Evolutionary conservation across 768 basidiomycete genomes (phyloP).

Genomic region (Leccinum pellstonianum): DNA sequence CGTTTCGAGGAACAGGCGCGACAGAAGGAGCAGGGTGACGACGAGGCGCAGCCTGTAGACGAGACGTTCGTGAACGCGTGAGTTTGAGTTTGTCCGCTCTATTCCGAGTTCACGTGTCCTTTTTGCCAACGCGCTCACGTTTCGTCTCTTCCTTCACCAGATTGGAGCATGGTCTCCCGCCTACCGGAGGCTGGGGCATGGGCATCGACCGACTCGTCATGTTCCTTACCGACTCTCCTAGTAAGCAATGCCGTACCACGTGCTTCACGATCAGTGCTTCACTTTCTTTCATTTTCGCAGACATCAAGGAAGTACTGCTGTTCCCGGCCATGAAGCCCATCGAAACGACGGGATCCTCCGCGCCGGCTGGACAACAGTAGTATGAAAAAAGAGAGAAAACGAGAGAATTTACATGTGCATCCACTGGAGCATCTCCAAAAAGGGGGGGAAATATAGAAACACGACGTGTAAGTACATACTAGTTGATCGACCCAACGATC

Average conservation of each 20-base stretch:
- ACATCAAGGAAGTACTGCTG: slow-evolving; percentile 94
- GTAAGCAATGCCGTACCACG: slow-evolving; percentile 40
- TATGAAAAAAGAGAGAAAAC: not conserved
- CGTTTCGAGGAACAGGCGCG: slow-evolving; percentile 93
- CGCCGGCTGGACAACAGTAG: slow-evolving; percentile 26
- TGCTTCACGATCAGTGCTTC: not conserved
- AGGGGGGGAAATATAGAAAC: not conserved
- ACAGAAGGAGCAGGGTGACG: slow-evolving; percentile 97
- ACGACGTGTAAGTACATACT: not conserved
- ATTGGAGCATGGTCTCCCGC: slow-evolving; percentile 95
- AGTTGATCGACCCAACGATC: not conserved
- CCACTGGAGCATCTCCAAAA: not conserved
- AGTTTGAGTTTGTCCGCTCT: not conserved
- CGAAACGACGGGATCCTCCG: slow-evolving; percentile 41
- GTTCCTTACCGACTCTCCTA: slow-evolving; percentile 97
- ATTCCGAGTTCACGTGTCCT: not conserved
- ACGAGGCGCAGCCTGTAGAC: slow-evolving; percentile 96
- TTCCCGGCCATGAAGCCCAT: slow-evolving; percentile 98
- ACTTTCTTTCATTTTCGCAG: slow-evolving; percentile 37
- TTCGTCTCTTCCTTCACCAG: slow-evolving; percentile 38
- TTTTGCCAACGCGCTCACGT: not conserved
- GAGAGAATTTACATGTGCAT: not conserved
- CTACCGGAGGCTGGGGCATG: slow-evolving; percentile 96
- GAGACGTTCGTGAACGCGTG: slow-evolving; percentile 95
- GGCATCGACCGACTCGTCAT: slow-evolving; percentile 96